phyloP scores from a whole-genome alignment of 2,329 filamentous ascomycete species.

The Diaporthe longicolla region DNA sequence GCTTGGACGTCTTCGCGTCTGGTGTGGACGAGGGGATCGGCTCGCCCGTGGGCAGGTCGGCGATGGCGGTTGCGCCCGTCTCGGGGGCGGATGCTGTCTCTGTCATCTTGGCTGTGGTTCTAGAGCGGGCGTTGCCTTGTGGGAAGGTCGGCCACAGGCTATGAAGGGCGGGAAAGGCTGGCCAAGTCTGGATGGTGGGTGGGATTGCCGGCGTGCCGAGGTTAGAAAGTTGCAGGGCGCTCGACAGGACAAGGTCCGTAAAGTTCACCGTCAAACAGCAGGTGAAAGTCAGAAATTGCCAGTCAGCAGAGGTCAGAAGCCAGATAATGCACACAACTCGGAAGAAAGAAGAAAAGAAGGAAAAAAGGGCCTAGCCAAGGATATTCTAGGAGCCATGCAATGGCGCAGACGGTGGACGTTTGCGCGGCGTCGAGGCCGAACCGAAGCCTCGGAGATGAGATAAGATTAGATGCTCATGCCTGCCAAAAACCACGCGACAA shows the following conservation, averaged over 20 bases:
- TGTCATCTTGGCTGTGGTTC: constrained; percentile 34
- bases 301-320: neutral
- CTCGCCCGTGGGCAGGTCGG: constrained; percentile 55
- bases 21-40: constrained; percentile 50
- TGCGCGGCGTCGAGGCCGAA: neutral
- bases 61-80: constrained; percentile 45
- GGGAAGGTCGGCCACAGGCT: neutral
- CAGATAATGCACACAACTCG: neutral
- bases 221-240: neutral
- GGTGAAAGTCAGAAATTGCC: neutral
- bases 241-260: neutral
- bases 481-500: constrained; percentile 18
- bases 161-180: neutral
- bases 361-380: neutral
- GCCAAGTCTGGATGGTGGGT: neutral
- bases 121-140: neutral
- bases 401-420: neutral
- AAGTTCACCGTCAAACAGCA: neutral
- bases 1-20: constrained; percentile 14
- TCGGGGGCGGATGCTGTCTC: constrained; percentile 37
- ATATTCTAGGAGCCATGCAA: neutral
- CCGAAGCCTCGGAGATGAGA: constrained; percentile 30
- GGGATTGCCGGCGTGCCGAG: constrained; percentile 29
- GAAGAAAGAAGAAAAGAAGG: neutral
- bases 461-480: constrained; percentile 28